Conservation (phyloP, 148 eudicot species). For the Cornus kousa region DNA sequence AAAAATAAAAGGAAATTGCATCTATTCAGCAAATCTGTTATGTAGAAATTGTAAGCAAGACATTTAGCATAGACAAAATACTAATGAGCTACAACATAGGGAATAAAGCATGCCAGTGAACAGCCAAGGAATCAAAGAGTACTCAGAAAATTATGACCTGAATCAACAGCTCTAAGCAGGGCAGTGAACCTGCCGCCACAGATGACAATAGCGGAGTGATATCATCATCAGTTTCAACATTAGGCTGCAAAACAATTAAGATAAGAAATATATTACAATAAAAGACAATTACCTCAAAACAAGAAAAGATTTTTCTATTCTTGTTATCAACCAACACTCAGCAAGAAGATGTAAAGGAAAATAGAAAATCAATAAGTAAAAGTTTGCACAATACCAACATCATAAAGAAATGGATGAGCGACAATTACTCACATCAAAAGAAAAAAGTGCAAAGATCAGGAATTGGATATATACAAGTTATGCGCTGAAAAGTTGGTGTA, state of each 20-base stretch:
- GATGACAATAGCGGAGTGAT: constrained; percentile 82
- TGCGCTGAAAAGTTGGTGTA: neutral
- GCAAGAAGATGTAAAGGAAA: neutral
- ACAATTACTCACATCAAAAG: neutral
- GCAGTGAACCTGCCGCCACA: constrained; percentile 81
- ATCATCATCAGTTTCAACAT: constrained; percentile 78
- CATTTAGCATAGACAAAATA: constrained; percentile 1
- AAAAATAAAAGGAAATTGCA: neutral
- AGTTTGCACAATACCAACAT: neutral
- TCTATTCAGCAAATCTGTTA: neutral
- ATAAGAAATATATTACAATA: neutral
- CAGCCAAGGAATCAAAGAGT: neutral
- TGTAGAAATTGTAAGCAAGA: neutral
- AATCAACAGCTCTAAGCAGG: constrained; percentile 72
- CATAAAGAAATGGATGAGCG: no score
- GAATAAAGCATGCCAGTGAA: neutral
- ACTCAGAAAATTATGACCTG: constrained; percentile 42
- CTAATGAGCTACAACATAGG: neutral
- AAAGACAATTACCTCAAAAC: neutral
- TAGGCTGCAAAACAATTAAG: constrained; percentile 63
- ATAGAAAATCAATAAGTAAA: constrained; percentile 7
- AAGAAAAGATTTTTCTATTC: neutral
- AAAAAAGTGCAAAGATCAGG: neutral
- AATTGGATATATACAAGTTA: neutral
- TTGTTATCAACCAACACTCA: neutral